phyloP scores from a whole-genome alignment of 768 basidiomycete species.

The Russula virescens region DNA sequence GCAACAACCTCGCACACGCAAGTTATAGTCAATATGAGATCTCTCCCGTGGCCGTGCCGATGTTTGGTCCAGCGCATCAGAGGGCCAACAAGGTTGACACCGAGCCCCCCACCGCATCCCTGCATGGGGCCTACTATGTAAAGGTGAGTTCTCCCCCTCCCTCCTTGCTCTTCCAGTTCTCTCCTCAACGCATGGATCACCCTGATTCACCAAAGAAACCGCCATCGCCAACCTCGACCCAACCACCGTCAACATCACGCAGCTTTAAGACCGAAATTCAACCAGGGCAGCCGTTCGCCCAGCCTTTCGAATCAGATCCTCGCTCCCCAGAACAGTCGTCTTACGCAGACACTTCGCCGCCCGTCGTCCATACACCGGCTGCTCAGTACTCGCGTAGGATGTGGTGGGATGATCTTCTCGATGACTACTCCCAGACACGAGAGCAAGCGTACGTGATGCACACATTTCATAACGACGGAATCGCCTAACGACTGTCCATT shows the following conservation, averaged over 20 bases:
- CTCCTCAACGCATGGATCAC: neutral
- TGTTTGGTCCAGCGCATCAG: slow-evolving; percentile 10
- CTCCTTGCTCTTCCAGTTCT: neutral
- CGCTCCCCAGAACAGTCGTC: slow-evolving; percentile 15
- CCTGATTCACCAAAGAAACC: slow-evolving; percentile 17
- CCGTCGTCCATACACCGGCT: slow-evolving; percentile 27
- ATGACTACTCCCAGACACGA: slow-evolving; percentile 36
- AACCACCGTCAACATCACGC: slow-evolving; percentile 14
- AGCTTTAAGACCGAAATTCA: slow-evolving; percentile 21
- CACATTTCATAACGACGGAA: neutral
- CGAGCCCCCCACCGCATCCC: slow-evolving; percentile 4
- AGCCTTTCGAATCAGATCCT: slow-evolving; percentile 25
- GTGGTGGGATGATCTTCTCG: slow-evolving; percentile 48
- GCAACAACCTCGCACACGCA: neutral
- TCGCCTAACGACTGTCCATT: neutral
- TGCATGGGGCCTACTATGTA: slow-evolving; percentile 19
- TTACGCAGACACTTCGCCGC: slow-evolving; percentile 13
- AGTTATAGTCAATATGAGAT: slow-evolving; percentile 14
- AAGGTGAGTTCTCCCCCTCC: slow-evolving; percentile 7
- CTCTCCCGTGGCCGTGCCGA: slow-evolving; percentile 11
- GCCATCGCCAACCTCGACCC: slow-evolving; percentile 10
- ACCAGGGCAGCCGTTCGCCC: slow-evolving; percentile 29
- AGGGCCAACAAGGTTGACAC: slow-evolving; percentile 9
- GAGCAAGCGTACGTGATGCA: slow-evolving; percentile 38
- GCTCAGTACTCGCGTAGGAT: slow-evolving; percentile 34